Evolutionary conservation across 345 rosid species (phyloP).

Genomic region (Boechera divaricarpa): DNA sequence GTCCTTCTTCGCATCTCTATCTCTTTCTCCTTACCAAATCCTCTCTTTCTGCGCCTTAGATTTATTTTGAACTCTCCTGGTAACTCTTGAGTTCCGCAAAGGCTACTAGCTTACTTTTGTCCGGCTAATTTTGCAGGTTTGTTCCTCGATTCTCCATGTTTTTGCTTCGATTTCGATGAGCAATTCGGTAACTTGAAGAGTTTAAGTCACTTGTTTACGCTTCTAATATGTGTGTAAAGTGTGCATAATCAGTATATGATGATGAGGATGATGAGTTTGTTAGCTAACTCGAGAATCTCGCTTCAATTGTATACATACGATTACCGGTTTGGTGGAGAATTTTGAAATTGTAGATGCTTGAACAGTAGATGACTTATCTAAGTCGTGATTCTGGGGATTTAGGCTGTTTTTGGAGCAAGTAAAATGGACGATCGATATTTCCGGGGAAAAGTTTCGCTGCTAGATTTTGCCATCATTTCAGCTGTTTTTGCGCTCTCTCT

Average conservation of each 20-base stretch:
- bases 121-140: constrained; percentile 29
- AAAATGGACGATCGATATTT: neutral
- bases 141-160: neutral
- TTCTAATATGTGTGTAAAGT: neutral
- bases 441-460: neutral
- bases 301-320: constrained; percentile 1
- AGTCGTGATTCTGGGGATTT: constrained; percentile 24
- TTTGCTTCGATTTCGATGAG: neutral
- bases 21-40: neutral
- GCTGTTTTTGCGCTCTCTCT: neutral
- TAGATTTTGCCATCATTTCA: constrained; percentile 12
- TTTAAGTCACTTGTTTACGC: constrained; percentile 24
- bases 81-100: constrained; percentile 5
- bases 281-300: constrained; percentile 23
- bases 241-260: neutral
- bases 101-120: neutral
- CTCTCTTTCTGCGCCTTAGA: constrained; percentile 15
- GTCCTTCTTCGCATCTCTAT: constrained; percentile 33
- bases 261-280: constrained; percentile 6
- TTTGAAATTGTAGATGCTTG: neutral
- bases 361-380: neutral
- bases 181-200: neutral
- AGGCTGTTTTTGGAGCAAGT: neutral
- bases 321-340: neutral
- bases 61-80: neutral